Percentiles rank a stretch among this genome's conserved stretches.
These are phyloP conservation scores for Hypomyces rosellus DNA, from an alignment of 2,329 filamentous ascomycete genomes.

Conservation along the genomic window DNA sequence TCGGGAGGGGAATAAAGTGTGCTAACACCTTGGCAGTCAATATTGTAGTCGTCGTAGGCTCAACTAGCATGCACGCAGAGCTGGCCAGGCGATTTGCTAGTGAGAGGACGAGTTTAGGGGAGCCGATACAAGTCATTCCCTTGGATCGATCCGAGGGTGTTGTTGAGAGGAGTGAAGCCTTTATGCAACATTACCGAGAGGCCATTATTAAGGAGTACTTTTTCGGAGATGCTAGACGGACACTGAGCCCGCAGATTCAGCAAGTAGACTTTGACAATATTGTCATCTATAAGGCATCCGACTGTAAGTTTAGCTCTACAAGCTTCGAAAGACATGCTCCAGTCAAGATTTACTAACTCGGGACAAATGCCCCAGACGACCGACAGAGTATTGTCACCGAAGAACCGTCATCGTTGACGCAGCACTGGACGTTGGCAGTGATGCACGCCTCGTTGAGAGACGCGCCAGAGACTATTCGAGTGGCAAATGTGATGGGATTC, in stretches of 20 bases:
- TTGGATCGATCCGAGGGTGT: slow-evolving; percentile 83
- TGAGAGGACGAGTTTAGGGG: slow-evolving; percentile 51
- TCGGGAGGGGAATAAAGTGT: background rate
- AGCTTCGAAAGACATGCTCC: slow-evolving; percentile 14
- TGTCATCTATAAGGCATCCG: slow-evolving; percentile 63
- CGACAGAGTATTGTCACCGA: slow-evolving; percentile 53
- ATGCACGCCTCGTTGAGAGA: slow-evolving; percentile 70
- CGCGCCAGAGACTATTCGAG: slow-evolving; percentile 63
- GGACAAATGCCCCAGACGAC: slow-evolving; percentile 17
- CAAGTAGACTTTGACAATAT: slow-evolving; percentile 72
- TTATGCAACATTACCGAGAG: slow-evolving; percentile 68
- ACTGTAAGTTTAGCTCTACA: slow-evolving; percentile 40
- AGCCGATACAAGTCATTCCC: slow-evolving; percentile 67
- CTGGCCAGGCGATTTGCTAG: slow-evolving; percentile 62
- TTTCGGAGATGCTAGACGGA: slow-evolving; percentile 72
- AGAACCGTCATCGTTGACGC: slow-evolving; percentile 59
- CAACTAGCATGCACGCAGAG: slow-evolving; percentile 67
- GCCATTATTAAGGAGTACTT: slow-evolving; percentile 87
- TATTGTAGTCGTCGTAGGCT: slow-evolving; percentile 75
- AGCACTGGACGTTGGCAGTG: slow-evolving; percentile 78
- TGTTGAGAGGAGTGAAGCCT: slow-evolving; percentile 65
- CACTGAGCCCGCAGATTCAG: slow-evolving; percentile 81
- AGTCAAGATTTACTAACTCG: background rate
- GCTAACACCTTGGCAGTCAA: slow-evolving; percentile 50
- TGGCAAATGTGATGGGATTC: slow-evolving; percentile 84